phyloP scores from a whole-genome alignment of 768 basidiomycete genomes.

The Lactarius trivialis region DNA sequence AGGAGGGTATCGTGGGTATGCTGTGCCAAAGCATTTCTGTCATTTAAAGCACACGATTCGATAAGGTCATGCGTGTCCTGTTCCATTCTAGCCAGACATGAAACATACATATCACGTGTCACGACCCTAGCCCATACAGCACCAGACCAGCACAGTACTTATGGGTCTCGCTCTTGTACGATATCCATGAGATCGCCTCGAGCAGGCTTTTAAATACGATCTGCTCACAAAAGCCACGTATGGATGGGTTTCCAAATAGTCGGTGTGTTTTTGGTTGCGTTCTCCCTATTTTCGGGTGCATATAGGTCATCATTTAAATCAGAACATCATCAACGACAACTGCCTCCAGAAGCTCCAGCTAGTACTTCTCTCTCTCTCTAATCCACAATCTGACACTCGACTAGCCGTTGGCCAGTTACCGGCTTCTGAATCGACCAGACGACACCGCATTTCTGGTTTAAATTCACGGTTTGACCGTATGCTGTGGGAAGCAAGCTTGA shows the following conservation, averaged over 20 bases:
- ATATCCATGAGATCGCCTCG: constrained; percentile 1
- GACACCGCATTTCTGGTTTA: constrained; percentile 41
- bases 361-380: not conserved
- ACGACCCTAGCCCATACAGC: not conserved
- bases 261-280: constrained; percentile 9
- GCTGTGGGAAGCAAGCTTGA: constrained; percentile 51
- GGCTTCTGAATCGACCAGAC: constrained; percentile 33
- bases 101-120: not conserved
- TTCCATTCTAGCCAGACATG: too few species aligned
- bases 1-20: not conserved
- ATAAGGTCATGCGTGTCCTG: not conserved
- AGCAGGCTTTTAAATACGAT: not conserved
- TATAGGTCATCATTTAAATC: not conserved
- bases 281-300: not conserved
- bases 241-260: constrained; percentile 20
- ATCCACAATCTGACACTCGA: not conserved
- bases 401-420: not conserved
- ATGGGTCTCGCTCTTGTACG: not conserved
- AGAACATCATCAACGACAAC: not conserved
- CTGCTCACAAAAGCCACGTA: not conserved
- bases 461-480: constrained; percentile 63
- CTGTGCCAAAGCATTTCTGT: not conserved
- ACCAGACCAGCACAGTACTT: not conserved
- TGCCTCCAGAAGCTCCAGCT: not conserved
- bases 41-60: not conserved